A percentile compares a stretch with the other conserved stretches of the same genome.
These are phyloP conservation scores for Schwanniomyces yamadae DNA, from an alignment of 805 yeast species.

Conservation along the genomic window DNA sequence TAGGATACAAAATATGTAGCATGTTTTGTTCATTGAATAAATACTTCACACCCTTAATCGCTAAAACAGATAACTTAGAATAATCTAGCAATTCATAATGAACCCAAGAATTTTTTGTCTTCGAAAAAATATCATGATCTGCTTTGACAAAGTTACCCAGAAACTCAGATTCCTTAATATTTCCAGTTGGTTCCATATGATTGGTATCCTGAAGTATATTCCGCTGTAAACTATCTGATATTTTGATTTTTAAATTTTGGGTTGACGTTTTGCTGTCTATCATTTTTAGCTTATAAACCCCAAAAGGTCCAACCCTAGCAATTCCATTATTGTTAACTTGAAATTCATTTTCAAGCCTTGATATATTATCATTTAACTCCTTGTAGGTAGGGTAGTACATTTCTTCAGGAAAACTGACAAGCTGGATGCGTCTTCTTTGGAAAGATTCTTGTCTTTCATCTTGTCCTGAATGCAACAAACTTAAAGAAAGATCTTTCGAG, in stretches of 20 bases:
- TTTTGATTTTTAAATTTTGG: neutral
- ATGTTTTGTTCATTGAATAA: constrained; percentile 40
- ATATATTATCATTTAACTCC: constrained; percentile 39
- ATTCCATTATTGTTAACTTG: constrained; percentile 5
- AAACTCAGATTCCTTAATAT: neutral
- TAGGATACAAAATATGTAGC: constrained; percentile 44
- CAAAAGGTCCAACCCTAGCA: constrained; percentile 24
- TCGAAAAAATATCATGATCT: neutral
- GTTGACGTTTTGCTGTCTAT: neutral
- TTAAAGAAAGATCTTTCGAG: constrained; percentile 14
- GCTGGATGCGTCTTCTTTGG: constrained; percentile 46
- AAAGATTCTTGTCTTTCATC: constrained; percentile 23
- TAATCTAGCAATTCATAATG: constrained; percentile 33
- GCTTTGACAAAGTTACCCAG: neutral
- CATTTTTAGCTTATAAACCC: constrained; percentile 15
- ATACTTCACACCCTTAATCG: constrained; percentile 41
- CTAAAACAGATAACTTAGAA: constrained; percentile 40
- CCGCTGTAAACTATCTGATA: neutral
- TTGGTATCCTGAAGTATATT: neutral
- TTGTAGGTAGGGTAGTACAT: constrained; percentile 37
- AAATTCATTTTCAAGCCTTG: constrained; percentile 22
- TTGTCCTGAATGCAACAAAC: constrained; percentile 16
- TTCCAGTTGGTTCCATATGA: neutral
- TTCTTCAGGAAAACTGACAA: constrained; percentile 38
- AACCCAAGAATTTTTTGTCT: constrained; percentile 22